Conservation (phyloP, 1,284 basidiomycete genomes). For the Apiotrichum domesticum region DNA sequence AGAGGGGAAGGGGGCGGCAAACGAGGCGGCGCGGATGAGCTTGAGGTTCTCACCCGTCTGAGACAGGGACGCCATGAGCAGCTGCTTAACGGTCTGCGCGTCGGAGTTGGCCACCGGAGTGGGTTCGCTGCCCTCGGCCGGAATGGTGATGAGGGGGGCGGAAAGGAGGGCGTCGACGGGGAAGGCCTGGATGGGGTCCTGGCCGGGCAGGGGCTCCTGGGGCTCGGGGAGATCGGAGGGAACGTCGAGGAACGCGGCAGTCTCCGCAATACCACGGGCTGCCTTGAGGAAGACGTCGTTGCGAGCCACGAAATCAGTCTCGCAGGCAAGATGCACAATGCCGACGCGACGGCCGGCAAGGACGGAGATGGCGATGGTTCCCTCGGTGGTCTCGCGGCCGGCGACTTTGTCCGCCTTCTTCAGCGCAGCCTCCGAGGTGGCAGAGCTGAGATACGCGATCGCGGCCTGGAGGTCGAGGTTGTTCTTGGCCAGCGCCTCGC, state of each 20-base stretch:
- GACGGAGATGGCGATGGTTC: constrained; percentile 68
- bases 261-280: constrained; percentile 75
- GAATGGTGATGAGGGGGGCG: constrained; percentile 61
- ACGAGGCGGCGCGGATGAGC: constrained; percentile 64
- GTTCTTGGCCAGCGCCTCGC: constrained; percentile 71
- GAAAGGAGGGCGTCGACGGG: constrained; percentile 57
- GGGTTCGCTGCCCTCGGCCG: constrained; percentile 14
- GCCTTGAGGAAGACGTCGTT: constrained; percentile 77
- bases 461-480: constrained; percentile 71
- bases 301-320: constrained; percentile 91
- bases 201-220: constrained; percentile 12
- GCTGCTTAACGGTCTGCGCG: constrained; percentile 58
- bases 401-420: constrained; percentile 67
- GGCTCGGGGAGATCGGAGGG: constrained; percentile 38
- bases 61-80: constrained; percentile 72
- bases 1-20: constrained; percentile 58
- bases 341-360: constrained; percentile 65
- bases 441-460: constrained; percentile 74
- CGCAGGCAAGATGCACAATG: constrained; percentile 90
- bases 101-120: constrained; percentile 21
- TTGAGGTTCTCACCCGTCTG: constrained; percentile 87
- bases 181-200: constrained; percentile 39
- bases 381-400: constrained; percentile 66
- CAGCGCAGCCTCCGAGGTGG: constrained; percentile 53
- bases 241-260: constrained; percentile 71